Evolutionary conservation across 2,329 filamentous ascomycete species (phyloP).

Genomic region (Sporothrix schenckii): DNA sequence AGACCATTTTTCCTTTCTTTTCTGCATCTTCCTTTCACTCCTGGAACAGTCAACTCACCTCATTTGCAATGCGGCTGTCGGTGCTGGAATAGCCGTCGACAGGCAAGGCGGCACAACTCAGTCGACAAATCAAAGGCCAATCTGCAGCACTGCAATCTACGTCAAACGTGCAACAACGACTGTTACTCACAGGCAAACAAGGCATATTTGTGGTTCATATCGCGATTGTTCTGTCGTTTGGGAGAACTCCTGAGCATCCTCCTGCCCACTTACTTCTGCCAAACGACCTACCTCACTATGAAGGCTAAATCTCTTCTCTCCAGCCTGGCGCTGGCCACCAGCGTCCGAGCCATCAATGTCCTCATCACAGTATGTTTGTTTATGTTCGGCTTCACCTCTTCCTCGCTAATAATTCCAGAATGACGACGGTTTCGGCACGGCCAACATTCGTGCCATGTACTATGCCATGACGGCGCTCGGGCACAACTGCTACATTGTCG

Average conservation of each 20-base stretch:
- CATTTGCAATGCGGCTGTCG: not conserved
- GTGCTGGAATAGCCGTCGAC: not conserved
- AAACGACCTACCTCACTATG: not conserved
- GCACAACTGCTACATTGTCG: slow-evolving; percentile 58
- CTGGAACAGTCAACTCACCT: not conserved
- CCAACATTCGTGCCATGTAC: slow-evolving; percentile 49
- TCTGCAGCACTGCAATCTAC: slow-evolving; percentile 8
- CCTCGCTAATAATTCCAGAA: slow-evolving; percentile 34
- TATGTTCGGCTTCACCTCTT: not conserved
- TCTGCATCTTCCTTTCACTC: not conserved
- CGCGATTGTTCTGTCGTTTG: not conserved
- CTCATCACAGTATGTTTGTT: slow-evolving; percentile 30
- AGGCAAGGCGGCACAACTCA: not conserved
- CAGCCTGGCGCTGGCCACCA: slow-evolving; percentile 4
- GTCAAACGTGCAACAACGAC: not conserved
- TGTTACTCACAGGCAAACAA: not conserved
- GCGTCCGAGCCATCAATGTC: slow-evolving; percentile 30
- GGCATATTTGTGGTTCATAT: not conserved
- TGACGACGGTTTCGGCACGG: slow-evolving; percentile 49
- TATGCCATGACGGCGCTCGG: slow-evolving; percentile 55
- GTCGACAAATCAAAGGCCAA: not conserved
- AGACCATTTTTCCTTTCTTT: not conserved
- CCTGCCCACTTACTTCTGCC: too few species aligned
- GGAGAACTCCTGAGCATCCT: too few species aligned
- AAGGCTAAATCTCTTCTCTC: slow-evolving; percentile 11